These are phyloP conservation scores for Sclerotinia borealis DNA, from an alignment of 2,329 filamentous ascomycete species.

Conservation along the genomic window DNA sequence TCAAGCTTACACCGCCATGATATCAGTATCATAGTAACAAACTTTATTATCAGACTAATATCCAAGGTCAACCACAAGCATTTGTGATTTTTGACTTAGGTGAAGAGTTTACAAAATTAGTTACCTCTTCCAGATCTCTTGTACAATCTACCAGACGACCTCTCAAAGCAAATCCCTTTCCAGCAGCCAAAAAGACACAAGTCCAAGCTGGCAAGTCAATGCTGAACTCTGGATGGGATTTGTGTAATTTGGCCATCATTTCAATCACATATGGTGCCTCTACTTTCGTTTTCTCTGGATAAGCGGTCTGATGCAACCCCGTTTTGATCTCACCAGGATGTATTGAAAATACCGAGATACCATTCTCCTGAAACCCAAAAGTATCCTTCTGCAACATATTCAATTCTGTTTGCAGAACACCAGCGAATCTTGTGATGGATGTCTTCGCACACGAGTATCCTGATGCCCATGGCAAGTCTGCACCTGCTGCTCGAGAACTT, in stretches of 20 bases:
- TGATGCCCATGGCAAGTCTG: slow-evolving; percentile 20
- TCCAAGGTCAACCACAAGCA: slow-evolving; percentile 17
- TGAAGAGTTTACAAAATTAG: slow-evolving; percentile 9
- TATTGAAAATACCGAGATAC: slow-evolving; percentile 20
- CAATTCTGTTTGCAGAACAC: slow-evolving; percentile 18
- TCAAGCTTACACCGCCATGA: background rate
- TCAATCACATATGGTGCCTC: slow-evolving; percentile 21
- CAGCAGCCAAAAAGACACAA: slow-evolving; percentile 21
- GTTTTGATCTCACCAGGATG: slow-evolving; percentile 21
- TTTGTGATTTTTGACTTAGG: slow-evolving; percentile 18
- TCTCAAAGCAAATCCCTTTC: slow-evolving; percentile 14
- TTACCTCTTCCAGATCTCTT: slow-evolving; percentile 20
- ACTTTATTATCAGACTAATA: background rate
- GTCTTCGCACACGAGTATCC: slow-evolving; percentile 21
- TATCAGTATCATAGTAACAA: background rate
- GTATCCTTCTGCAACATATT: slow-evolving; percentile 16
- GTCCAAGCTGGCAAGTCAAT: slow-evolving; percentile 20
- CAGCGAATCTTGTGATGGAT: slow-evolving; percentile 19
- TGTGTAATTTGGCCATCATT: slow-evolving; percentile 18
- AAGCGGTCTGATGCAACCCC: slow-evolving; percentile 17
- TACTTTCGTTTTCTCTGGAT: slow-evolving; percentile 19
- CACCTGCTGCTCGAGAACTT: slow-evolving; percentile 18
- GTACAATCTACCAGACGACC: slow-evolving; percentile 20
- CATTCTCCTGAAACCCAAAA: slow-evolving; percentile 14
- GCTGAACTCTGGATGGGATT: slow-evolving; percentile 17